Evolutionary conservation across 2,329 filamentous ascomycete genomes (phyloP), one percentile per base, ranked within the genome.

Genomic region (Xenosphaeropsis pyriputrescens): DNA sequence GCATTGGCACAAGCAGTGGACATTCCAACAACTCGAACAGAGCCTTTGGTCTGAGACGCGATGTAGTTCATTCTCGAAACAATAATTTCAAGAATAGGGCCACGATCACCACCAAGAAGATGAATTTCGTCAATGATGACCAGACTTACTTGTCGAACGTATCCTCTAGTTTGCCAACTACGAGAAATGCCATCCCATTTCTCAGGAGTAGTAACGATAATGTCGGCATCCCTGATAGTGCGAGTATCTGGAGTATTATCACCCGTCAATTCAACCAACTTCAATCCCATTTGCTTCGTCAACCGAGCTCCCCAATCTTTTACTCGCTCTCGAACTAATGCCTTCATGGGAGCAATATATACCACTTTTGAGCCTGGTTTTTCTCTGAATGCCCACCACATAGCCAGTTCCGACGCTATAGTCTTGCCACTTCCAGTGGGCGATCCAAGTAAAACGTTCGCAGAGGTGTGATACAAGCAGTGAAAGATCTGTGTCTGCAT

Each of bases 401-500:
- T 96, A 18, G 93, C 88, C 43, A 98, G 63, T 55, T 98, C 91
- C 35, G 84, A 86, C 14, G 93, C 91, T 31, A 98, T 83, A 1
- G 93, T 98, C 65, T 98, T 98, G 41, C 91, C 91, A 67, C 86
- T 94, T 41, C 91, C 91, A 0, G 93, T 98, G 0, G 91, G 93
- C 2, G 91, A 96, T 6, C 93, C 91, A 7, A 98, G 71, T 3
- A 98, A 70, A 4, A 98, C 88, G 53, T 98, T 98, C 34, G 84
- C 80, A 6, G 82, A 61, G 0, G 91, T 95, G 55, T 96, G 81
- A 47, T 98, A 98, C 26, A 98, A 71, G 12, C 85, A 89, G 52
- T 98, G 91, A 60, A 98, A 98, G 37, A 98, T 85, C 53, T 98
- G 91, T 0, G 91, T 96, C 58, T 98, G 91, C 93, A 98, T 96